Percentiles rank a stretch among this genome's conserved stretches.
phyloP scores from a whole-genome alignment of 2,329 filamentous ascomycete genomes.

The Grosmannia huntii region DNA sequence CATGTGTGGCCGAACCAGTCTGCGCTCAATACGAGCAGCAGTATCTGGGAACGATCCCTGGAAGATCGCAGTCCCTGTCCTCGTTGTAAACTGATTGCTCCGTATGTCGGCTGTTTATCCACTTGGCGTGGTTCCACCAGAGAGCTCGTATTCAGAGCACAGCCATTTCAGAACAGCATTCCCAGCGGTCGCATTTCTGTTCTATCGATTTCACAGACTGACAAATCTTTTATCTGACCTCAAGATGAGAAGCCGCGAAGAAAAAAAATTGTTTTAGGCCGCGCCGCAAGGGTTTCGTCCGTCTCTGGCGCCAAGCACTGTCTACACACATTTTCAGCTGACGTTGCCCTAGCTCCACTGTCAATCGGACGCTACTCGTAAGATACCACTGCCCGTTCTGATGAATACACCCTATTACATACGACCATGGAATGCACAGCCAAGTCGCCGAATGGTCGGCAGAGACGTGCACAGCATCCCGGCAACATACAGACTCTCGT shows the following conservation, averaged over 20 bases:
- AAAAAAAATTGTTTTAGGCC: neutral
- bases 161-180: neutral
- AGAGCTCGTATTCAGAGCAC: neutral
- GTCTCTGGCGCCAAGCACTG: neutral
- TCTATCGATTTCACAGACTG: neutral
- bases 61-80: neutral
- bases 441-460: neutral
- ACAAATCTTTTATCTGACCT: neutral
- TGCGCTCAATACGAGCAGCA: neutral
- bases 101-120: neutral
- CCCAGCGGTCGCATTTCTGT: neutral
- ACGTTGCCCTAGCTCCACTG: neutral
- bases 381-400: constrained; percentile 1
- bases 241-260: neutral
- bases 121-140: neutral
- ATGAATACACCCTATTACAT: constrained; percentile 1
- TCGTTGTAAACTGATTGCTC: neutral
- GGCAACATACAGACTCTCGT: no score
- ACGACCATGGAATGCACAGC: neutral
- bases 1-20: no score
- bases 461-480: no score
- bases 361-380: neutral
- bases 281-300: neutral
- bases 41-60: neutral
- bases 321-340: neutral